Percentiles rank a stretch among this genome's conserved stretches.
phyloP scores from a whole-genome alignment of 768 basidiomycete genomes.

The Russula griseocarnosa region DNA sequence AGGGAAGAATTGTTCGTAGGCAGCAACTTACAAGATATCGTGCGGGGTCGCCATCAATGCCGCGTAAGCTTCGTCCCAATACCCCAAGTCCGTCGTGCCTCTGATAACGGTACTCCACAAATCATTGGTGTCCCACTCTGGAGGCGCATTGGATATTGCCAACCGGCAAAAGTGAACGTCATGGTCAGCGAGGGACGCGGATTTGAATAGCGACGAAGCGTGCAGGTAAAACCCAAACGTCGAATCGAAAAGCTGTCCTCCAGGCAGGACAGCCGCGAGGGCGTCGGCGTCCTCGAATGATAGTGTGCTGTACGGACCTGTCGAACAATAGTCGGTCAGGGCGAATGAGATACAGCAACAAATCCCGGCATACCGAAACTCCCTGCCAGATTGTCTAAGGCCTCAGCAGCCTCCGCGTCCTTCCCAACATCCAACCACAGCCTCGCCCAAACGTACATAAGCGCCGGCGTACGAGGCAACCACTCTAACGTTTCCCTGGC shows the following conservation, averaged over 20 bases:
- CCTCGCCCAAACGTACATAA: slow-evolving; percentile 66
- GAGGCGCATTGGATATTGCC: slow-evolving; percentile 67
- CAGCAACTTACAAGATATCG: slow-evolving; percentile 64
- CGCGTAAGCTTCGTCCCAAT: slow-evolving; percentile 87
- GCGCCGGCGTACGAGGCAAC: slow-evolving; percentile 75
- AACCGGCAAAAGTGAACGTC: slow-evolving; percentile 74
- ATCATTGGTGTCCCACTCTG: slow-evolving; percentile 52
- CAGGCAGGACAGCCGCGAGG: slow-evolving; percentile 57
- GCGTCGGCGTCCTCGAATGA: slow-evolving; percentile 61
- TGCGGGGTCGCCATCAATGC: slow-evolving; percentile 70
- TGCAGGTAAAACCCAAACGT: slow-evolving; percentile 76
- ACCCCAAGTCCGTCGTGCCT: slow-evolving; percentile 64
- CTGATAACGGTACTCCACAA: slow-evolving; percentile 79
- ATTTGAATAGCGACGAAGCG: slow-evolving; percentile 69
- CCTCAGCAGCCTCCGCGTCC: slow-evolving; percentile 64
- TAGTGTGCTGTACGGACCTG: slow-evolving; percentile 49
- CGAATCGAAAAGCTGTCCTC: slow-evolving; percentile 51
- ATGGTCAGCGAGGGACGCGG: slow-evolving; percentile 48
- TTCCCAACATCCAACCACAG: slow-evolving; percentile 63
- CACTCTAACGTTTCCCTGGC: slow-evolving; percentile 66
- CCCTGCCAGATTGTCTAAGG: slow-evolving; percentile 71
- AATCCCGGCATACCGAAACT: slow-evolving; percentile 56
- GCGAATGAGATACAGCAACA: neutral
- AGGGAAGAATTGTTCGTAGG: neutral
- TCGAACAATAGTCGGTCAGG: slow-evolving; percentile 25